phyloP scores from a whole-genome alignment of 2,329 filamentous ascomycete species.

The Scytalidium lignicola region DNA sequence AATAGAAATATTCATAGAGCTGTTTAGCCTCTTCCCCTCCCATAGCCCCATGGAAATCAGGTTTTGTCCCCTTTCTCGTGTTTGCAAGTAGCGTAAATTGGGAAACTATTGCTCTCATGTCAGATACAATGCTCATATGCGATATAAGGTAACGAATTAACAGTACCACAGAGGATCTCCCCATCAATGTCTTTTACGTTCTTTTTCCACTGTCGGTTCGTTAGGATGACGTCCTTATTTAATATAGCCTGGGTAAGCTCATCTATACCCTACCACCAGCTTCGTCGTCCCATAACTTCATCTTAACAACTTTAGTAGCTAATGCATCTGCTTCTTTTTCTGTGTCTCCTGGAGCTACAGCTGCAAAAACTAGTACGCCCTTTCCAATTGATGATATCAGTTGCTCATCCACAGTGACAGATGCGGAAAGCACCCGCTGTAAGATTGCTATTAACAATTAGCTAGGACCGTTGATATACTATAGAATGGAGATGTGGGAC shows the following conservation, averaged over 20 bases:
- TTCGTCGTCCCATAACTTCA: slow-evolving; percentile 71
- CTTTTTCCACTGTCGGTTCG: slow-evolving; percentile 69
- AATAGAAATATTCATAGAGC: slow-evolving; percentile 80
- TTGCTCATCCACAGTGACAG: slow-evolving; percentile 88
- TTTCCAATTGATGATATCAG: slow-evolving; percentile 86
- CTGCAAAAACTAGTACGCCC: slow-evolving; percentile 86
- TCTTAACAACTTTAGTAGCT: slow-evolving; percentile 80
- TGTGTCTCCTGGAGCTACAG: slow-evolving; percentile 85
- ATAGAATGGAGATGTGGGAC: slow-evolving; percentile 17
- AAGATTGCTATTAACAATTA: slow-evolving; percentile 63
- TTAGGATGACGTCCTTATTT: slow-evolving; percentile 8
- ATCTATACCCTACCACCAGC: slow-evolving; percentile 23
- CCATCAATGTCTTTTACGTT: slow-evolving; percentile 84
- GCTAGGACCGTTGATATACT: neutral
- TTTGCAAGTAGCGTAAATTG: slow-evolving; percentile 92
- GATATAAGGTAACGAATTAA: neutral
- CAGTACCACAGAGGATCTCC: slow-evolving; percentile 84
- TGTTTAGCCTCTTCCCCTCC: slow-evolving; percentile 70
- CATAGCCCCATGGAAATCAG: slow-evolving; percentile 87
- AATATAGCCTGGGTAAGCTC: slow-evolving; percentile 3
- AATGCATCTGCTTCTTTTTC: slow-evolving; percentile 80
- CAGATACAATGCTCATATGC: neutral
- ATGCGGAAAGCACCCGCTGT: slow-evolving; percentile 90
- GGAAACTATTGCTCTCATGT: slow-evolving; percentile 57
- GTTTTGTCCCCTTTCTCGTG: slow-evolving; percentile 94